These are phyloP conservation scores for Aspergillus floridensis DNA, from an alignment of 2,329 filamentous ascomycete species.

Conservation along the genomic window DNA sequence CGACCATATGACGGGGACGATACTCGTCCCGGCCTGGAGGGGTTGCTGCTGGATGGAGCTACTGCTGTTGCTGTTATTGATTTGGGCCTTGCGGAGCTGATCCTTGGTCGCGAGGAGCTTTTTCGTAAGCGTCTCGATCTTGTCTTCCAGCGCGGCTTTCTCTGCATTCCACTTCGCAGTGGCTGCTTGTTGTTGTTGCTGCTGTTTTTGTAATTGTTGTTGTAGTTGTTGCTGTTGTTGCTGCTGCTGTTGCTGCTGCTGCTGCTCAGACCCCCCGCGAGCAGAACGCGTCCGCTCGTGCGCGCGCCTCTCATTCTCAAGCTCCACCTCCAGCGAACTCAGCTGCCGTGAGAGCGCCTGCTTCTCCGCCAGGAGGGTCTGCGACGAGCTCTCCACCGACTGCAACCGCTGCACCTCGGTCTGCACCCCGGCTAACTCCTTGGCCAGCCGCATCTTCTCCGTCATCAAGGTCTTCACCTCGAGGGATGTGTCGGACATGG, in stretches of 20 bases:
- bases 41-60: neutral
- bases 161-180: slow-evolving; percentile 56
- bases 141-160: slow-evolving; percentile 66
- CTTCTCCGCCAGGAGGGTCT: slow-evolving; percentile 73
- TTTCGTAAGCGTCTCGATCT: slow-evolving; percentile 65
- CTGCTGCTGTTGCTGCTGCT: slow-evolving; percentile 40
- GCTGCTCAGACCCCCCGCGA: slow-evolving; percentile 31
- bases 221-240: slow-evolving; percentile 41
- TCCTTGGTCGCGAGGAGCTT: slow-evolving; percentile 70
- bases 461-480: slow-evolving; percentile 69
- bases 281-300: slow-evolving; percentile 54
- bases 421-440: slow-evolving; percentile 58
- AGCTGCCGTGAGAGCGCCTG: slow-evolving; percentile 75
- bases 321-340: slow-evolving; percentile 71
- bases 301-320: slow-evolving; percentile 77
- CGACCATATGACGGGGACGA: slow-evolving; percentile 36
- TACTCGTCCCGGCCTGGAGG: slow-evolving; percentile 27
- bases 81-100: slow-evolving; percentile 65
- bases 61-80: slow-evolving; percentile 41
- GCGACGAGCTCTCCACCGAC: slow-evolving; percentile 59
- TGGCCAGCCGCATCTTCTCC: slow-evolving; percentile 61
- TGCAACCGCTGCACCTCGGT: slow-evolving; percentile 63
- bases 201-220: slow-evolving; percentile 47
- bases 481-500: slow-evolving; percentile 63
- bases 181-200: slow-evolving; percentile 40